Base-by-base conservation (phyloP, 345 rosid species). In the Citrus hindsii region DNA sequence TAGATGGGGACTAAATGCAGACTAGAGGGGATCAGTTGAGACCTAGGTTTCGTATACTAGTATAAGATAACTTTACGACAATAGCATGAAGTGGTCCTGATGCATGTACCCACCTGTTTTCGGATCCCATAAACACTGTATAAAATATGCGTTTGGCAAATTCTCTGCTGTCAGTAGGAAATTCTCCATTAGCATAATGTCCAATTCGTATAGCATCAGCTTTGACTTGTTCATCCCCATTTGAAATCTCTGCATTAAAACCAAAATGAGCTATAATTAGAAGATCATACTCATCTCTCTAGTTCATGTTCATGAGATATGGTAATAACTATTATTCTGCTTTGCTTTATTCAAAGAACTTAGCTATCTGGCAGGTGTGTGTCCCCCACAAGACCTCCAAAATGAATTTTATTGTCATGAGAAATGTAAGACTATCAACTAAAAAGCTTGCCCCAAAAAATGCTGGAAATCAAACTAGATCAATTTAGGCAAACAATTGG, bases 61-160 rank as follows among this genome's bases (percentile, higher is more conserved):
- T 27, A 70, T 19, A 28, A 51, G 38, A 51, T 51, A 46, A 35
- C 42, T 2, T 8, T 32, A 65, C 2, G 18, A 56, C 79, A 67
- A 42, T 12, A 33, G 48, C 2, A 22, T 71, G 16, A 3, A 8
- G 21, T 22, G 30, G 40, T 25, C 30, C 58, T n/a, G 37, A 37
- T 56, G 30, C 51, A 67, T 64, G 68, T 65, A 72, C 82, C 69
- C 71, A 96, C 99, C 99, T 96, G 85, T 94, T 96, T 85, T 96
- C 98, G 75, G 98, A 82, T 6, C 98, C 98, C 98, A 96, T 96
- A 82, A 81, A 96, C 38, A 96, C 93, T 1, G 98, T 96, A 83
- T 90, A 96, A 83, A 96, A 96, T 88, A 96, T 80, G 46, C 98
- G 89, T 76, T 88, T 92, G 32, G 99, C 95, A 71, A 96, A 92